Percentiles rank a stretch among this genome's conserved stretches.
Evolutionary conservation across 192 early-diverging fungal genomes (phyloP).

Genomic region (Mortierella alpina): DNA sequence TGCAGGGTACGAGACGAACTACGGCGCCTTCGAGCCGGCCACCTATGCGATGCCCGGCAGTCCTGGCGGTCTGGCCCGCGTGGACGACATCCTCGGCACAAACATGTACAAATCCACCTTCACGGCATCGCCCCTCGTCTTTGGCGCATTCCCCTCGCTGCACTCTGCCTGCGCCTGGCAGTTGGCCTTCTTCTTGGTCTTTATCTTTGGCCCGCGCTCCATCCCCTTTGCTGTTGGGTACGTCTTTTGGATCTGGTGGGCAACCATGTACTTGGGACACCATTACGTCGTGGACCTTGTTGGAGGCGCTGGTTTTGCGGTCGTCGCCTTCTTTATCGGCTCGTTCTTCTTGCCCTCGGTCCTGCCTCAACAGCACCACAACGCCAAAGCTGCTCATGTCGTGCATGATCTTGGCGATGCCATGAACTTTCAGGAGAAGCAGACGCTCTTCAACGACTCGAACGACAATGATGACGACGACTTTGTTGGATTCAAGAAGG

Average conservation of each 20-base stretch:
- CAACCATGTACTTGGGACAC: conserved; percentile 81
- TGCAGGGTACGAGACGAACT: conserved; percentile 75
- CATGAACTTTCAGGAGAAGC: conserved; percentile 46
- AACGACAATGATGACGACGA: conserved; percentile 40
- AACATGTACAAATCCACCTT: conserved; percentile 73
- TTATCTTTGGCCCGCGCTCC: conserved; percentile 56
- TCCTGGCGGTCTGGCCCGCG: conserved; percentile 74
- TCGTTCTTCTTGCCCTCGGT: conserved; percentile 58
- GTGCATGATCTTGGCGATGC: conserved; percentile 51
- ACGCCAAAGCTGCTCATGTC: conserved; percentile 41
- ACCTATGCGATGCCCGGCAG: conserved; percentile 73
- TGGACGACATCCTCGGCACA: conserved; percentile 73
- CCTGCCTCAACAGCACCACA: conserved; percentile 33
- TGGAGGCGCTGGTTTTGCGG: conserved; percentile 73
- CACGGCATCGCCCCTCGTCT: conserved; percentile 75
- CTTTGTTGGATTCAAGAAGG: conserved; percentile 39
- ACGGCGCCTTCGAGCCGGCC: conserved; percentile 70
- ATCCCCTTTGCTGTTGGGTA: conserved; percentile 61
- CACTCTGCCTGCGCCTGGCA: conserved; percentile 78
- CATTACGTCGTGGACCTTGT: conserved; percentile 81
- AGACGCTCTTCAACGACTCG: conserved; percentile 31
- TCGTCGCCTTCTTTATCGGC: conserved; percentile 64
- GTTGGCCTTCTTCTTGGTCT: conserved; percentile 68
- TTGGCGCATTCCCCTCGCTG: conserved; percentile 81
- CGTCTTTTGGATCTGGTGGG: conserved; percentile 83